phyloP scores from a whole-genome alignment of 768 basidiomycete genomes.

The Chalciporus piperatus region DNA sequence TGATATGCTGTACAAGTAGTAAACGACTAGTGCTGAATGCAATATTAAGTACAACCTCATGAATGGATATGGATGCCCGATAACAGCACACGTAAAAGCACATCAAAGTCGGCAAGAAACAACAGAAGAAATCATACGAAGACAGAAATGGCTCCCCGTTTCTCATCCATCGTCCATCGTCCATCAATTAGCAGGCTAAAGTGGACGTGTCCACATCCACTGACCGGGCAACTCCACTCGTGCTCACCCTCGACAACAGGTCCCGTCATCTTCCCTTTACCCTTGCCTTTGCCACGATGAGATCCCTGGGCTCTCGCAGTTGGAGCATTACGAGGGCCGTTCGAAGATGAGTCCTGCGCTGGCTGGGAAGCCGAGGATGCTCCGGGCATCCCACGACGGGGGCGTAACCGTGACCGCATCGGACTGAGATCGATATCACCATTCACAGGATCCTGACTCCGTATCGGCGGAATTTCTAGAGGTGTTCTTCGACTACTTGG shows the following conservation, averaged over 20 bases:
- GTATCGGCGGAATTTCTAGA: conserved; percentile 1
- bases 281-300: conserved; percentile 28
- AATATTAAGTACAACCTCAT: conserved; percentile 2
- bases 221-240: conserved; percentile 66
- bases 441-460: conserved; percentile 29
- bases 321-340: conserved; percentile 7
- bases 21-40: background rate
- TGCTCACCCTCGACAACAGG: conserved; percentile 45
- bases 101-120: conserved; percentile 3
- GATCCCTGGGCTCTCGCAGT: background rate
- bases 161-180: conserved; percentile 58
- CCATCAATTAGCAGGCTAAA: conserved; percentile 57
- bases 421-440: conserved; percentile 29
- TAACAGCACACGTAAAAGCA: conserved; percentile 20
- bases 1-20: conserved; percentile 11
- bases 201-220: conserved; percentile 52
- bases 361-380: conserved; percentile 3
- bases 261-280: conserved; percentile 34
- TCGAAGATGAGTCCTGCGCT: conserved; percentile 4
- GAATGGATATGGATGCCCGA: conserved; percentile 2
- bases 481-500: conserved; percentile 13
- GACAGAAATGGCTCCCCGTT: conserved; percentile 37
- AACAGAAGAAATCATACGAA: conserved; percentile 32
- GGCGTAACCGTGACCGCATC: conserved; percentile 60
- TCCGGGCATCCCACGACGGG: conserved; percentile 33